Base-by-base conservation (phyloP, 129 eudicot genomes). In the Tanacetum coccineum region DNA sequence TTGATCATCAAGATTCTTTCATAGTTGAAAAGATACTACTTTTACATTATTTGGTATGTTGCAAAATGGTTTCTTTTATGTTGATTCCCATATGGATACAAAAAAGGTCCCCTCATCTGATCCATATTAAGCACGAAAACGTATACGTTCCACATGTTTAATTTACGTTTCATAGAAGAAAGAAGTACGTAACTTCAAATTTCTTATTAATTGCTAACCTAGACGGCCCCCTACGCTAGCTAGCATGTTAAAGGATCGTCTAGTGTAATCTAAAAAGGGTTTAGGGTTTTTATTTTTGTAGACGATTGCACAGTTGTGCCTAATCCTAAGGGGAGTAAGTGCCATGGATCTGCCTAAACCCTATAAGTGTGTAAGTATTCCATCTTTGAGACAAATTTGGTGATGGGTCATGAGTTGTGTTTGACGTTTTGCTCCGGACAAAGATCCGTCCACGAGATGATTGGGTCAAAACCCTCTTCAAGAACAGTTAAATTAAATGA, bases 11-110 rank as follows among this genome's bases (percentile, higher is more conserved):
- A 61, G 17, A 49, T 60, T 60, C 68, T 71, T 50, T 47, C 13
- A 60, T 71, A 19, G 10, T 51, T 52, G 0, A 60, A 48, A 18
- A 59, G 0, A 46, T 13, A 30, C 49, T 20, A 6, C 17, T 7
- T 19, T 45, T 10, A 18, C 28, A n/a, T 56, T 50, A 72, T 61
- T 21, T 19, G 25, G 25, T 71, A 13, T 13, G 32, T 36, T 7
- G 19, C 2, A 45, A 64, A 70, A 44, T 2, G 42, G 42, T 14
- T 2, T 5, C 40, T 15, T 62, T 63, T 0, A 50, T 50, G 53
- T 9, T 63, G 26, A 73, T 52, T 72, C 55, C 42, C 70, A 54
- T 72, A n/a, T 40, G 12, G 45, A 19, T 48, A 32, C 59, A 12
- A 30, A 70, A 32, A 49, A 3, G 15, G 53, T n/a, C 20, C 11